These are phyloP conservation scores for Clavispora santaluciae DNA, from an alignment of 805 yeast species.

Conservation along the genomic window DNA sequence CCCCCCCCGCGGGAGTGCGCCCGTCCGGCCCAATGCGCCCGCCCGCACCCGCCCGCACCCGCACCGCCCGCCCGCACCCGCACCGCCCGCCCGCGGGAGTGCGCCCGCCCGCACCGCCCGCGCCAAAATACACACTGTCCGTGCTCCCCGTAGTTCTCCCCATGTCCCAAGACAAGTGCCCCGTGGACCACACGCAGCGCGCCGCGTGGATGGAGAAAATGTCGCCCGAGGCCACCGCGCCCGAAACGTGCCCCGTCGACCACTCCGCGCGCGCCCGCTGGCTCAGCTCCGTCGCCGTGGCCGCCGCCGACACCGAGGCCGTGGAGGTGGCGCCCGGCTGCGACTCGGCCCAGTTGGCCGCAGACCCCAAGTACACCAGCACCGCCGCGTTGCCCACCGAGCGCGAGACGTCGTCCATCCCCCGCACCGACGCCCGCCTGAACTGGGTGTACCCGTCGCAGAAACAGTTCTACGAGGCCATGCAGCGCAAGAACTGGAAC, in stretches of 20 bases:
- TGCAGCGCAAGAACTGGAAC: conserved; percentile 85
- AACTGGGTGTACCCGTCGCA: conserved; percentile 97
- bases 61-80: neutral
- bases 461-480: conserved; percentile 90
- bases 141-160: neutral
- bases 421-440: conserved; percentile 54
- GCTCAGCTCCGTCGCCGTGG: conserved; percentile 34
- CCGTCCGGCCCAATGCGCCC: neutral
- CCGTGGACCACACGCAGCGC: conserved; percentile 16
- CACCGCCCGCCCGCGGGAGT: no score
- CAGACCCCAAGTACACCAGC: conserved; percentile 22
- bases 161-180: conserved; percentile 12
- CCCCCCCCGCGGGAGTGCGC: no score
- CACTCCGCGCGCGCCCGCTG: conserved; percentile 56
- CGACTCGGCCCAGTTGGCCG: conserved; percentile 41
- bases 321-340: conserved; percentile 24
- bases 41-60: no score
- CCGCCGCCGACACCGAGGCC: conserved; percentile 19
- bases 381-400: conserved; percentile 53
- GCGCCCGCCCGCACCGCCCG: neutral
- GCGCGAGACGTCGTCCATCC: conserved; percentile 76
- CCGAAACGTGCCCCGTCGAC: conserved; percentile 63
- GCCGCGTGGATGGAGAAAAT: conserved; percentile 13
- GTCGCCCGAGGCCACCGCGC: conserved; percentile 6
- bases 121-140: neutral